Percentiles rank a stretch among this genome's conserved stretches.
phyloP scores from a whole-genome alignment of 2,329 filamentous ascomycete genomes.

The Amauroascus verrucosus region DNA sequence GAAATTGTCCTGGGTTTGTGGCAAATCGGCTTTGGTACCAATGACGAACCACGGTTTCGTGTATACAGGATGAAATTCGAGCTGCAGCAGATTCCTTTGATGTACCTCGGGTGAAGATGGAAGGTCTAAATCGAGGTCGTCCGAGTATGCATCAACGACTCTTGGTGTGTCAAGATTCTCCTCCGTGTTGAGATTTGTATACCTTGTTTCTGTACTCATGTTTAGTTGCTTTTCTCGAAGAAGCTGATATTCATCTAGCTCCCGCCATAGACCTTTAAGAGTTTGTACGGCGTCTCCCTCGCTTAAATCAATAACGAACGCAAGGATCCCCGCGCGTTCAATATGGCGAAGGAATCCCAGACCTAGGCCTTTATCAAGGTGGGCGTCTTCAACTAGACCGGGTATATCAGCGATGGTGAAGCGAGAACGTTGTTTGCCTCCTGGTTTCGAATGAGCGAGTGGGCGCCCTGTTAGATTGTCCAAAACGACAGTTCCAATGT shows the following conservation, averaged over 20 bases:
- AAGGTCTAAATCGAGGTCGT: conserved; percentile 3
- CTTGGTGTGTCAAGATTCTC: conserved; percentile 12
- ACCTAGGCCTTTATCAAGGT: conserved; percentile 82
- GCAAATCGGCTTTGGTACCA: conserved; percentile 82
- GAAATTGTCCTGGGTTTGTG: conserved; percentile 70
- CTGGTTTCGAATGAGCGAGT: conserved; percentile 37
- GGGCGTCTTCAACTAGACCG: conserved; percentile 81
- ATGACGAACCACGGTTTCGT: conserved; percentile 95
- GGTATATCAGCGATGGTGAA: conserved; percentile 96
- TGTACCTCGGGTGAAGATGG: background rate
- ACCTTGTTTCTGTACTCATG: conserved; percentile 21
- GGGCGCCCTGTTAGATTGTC: conserved; percentile 77
- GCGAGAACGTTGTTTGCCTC: conserved; percentile 54
- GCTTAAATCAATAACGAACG: conserved; percentile 81
- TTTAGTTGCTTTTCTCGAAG: conserved; percentile 61
- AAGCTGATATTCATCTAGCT: conserved; percentile 80
- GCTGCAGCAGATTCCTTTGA: conserved; percentile 12
- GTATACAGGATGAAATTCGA: conserved; percentile 58
- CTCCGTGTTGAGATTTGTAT: background rate
- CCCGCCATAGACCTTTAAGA: conserved; percentile 74
- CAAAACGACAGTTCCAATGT: conserved; percentile 89
- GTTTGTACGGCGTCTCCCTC: conserved; percentile 69
- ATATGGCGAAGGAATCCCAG: conserved; percentile 89
- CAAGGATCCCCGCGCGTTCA: conserved; percentile 82
- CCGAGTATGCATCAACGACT: conserved; percentile 12